Evolutionary conservation across 495 filamentous ascomycete genomes (phyloP), one percentile per base, ranked within the genome.

Genomic region (Podospora australis): DNA sequence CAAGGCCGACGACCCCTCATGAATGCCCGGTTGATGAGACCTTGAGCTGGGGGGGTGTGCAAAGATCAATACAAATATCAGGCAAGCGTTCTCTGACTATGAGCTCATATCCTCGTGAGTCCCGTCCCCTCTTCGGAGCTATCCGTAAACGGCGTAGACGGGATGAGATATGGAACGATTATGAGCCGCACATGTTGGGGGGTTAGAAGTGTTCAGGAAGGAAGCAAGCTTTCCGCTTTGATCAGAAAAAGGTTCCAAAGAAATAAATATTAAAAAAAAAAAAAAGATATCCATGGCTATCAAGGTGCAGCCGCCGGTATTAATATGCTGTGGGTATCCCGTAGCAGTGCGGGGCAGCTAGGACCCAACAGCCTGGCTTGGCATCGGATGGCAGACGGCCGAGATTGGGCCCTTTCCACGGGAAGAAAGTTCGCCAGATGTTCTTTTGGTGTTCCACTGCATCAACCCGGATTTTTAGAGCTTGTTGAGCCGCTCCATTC

Each of bases 401-500:
- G 40, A 43, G 21, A 40, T 23, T 40, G 38, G 38, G 38, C 17
- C 38, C 38, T 40, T 40, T 40, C 21, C 23, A n/a, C 32, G 5
- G 19, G 19, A 10, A 36, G 14, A 36, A n/a, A 6, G 14, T 40
- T 40, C 38, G 38, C 13, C 38, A 23, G 38, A 21, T 43, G 21
- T 43, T 43, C 40, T 24, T 29, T 24, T 7, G 14, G 21, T 43
- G 40, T 43, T 43, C 40, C 40, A 43, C 40, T 43, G 40, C 40
- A 43, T 23, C 22, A 26, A 43, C 23, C 40, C 40, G 40, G 40
- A 23, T 43, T 43, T 36, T 36, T 41, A 41, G 39, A 41, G 39
- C 19, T 24, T 14, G 17, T 21, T 11, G 38, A 40, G 38, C 38
- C 38, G 38, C 38, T 21, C 38, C n/a, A n/a, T n/a, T n/a, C n/a